Evolutionary conservation across 306 rosid species (phyloP).

Genomic region (Alnus rubra): DNA sequence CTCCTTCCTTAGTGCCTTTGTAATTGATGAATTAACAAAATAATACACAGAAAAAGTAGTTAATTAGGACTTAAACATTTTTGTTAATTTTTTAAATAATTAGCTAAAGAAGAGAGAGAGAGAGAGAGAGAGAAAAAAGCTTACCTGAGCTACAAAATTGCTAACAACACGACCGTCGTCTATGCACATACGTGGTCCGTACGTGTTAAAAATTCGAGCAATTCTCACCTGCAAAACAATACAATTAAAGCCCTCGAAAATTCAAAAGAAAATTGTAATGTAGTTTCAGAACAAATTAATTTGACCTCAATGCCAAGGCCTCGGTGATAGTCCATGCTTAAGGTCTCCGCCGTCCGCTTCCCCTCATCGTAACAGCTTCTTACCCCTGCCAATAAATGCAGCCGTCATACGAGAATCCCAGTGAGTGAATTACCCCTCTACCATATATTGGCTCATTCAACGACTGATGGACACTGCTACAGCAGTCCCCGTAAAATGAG

Average conservation of each 20-base stretch:
- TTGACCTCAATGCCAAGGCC: conserved; percentile 90
- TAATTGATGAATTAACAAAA: background rate
- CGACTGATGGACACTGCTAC: too few species aligned
- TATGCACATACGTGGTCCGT: conserved; percentile 90
- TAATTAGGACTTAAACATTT: background rate
- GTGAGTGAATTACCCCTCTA: too few species aligned
- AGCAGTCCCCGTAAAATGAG: too few species aligned
- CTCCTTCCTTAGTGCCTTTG: conserved; percentile 83
- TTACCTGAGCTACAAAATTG: conserved; percentile 93
- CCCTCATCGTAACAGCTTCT: conserved; percentile 97
- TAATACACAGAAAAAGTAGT: background rate
- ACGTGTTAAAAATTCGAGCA: conserved; percentile 91
- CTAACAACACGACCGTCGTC: conserved; percentile 94
- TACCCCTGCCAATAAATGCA: conserved; percentile 53
- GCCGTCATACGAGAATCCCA: too few species aligned
- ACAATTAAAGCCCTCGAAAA: background rate
- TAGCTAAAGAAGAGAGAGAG: too few species aligned
- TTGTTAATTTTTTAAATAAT: background rate
- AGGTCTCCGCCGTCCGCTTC: conserved; percentile 90
- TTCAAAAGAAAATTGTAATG: background rate
- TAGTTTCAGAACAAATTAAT: background rate
- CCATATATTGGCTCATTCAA: too few species aligned
- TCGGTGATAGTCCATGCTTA: conserved; percentile 90
- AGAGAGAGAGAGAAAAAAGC: background rate
- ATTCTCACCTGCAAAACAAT: conserved; percentile 61